These are phyloP conservation scores for Dactylella cylindrospora DNA, from an alignment of 2,329 filamentous ascomycete genomes.

Conservation along the genomic window DNA sequence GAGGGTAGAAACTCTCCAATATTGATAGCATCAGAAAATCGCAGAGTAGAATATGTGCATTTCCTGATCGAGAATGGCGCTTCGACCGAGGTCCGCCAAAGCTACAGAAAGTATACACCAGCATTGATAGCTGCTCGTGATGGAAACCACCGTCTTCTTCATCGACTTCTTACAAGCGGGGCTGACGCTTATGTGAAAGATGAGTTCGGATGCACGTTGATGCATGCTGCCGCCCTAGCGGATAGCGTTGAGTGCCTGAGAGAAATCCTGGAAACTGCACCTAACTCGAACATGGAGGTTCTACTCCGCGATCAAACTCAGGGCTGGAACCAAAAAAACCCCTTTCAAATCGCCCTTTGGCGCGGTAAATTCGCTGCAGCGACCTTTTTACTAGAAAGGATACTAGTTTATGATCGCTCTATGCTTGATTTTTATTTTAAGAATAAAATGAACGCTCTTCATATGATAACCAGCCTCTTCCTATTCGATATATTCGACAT, in stretches of 20 bases:
- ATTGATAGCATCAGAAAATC: slow-evolving; percentile 1
- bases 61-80: slow-evolving; percentile 9
- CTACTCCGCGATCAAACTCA: neutral
- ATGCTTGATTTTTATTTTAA: neutral
- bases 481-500: neutral
- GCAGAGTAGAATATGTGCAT: slow-evolving; percentile 5
- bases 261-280: neutral
- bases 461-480: slow-evolving; percentile 2
- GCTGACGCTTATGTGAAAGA: neutral
- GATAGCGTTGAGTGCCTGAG: slow-evolving; percentile 1
- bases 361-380: slow-evolving; percentile 11
- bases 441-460: slow-evolving; percentile 1
- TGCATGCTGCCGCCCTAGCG: slow-evolving; percentile 3
- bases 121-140: neutral
- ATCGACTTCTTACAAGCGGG: neutral
- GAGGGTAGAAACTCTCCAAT: slow-evolving; percentile 5
- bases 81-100: neutral
- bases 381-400: neutral
- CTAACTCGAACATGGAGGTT: neutral
- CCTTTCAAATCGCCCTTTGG: slow-evolving; percentile 4
- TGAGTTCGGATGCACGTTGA: neutral
- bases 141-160: neutral
- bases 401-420: neutral
- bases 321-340: neutral
- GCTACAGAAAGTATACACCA: neutral